Base-by-base conservation (phyloP, 2,329 filamentous ascomycete genomes). In the Alternaria angustiovoidea region DNA sequence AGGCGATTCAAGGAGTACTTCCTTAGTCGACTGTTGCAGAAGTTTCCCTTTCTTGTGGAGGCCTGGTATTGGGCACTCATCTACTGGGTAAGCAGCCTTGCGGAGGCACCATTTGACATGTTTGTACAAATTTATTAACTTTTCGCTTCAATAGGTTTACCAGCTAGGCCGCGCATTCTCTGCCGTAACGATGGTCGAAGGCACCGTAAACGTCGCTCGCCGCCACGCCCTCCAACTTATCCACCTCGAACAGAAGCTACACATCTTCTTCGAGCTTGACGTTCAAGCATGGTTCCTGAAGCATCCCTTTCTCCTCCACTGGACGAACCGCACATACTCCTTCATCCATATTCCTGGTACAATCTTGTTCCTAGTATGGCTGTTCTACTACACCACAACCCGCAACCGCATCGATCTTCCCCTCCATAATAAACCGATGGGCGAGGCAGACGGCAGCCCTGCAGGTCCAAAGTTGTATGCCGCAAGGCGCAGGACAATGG, bases 291-390 rank as follows among this genome's bases (percentile, higher is more conserved):
- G 80, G 75, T 87, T 88, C 71, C 78, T 88, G 51, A 75, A 79
- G 20, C 83, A 84, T 52, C 84, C 87, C 2, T 72, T 80, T 28
- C 69, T 89, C 42, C 85, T 93, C 81, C 85, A 82, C 66, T 91
- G 86, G 86, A 90, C 88, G 68, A 92, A 92, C 78, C 85, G 89
- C 70, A 84, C 86, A 28, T 92, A 92, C 78, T 91, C 89, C 6
- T 92, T 91, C 78, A 91, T 93, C 70, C 90, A 92, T 75, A 92
- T 92, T 59, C 90, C 90, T 0, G 90, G 89, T 14, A 92, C 89
- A 6, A 92, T 92, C 65, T 83, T 89, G 44, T 93, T 91, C 71
- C 81, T 88, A 24, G 83, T 87, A 38, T 85, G 87, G 72, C 83
- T 92, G 5, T 92, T 87, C 79, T 91, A 90, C 79, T 85, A 89